Evolutionary conservation across 257 asterid species (phyloP), one percentile per base, ranked within the genome.

Genomic region (Solanum tarijense): DNA sequence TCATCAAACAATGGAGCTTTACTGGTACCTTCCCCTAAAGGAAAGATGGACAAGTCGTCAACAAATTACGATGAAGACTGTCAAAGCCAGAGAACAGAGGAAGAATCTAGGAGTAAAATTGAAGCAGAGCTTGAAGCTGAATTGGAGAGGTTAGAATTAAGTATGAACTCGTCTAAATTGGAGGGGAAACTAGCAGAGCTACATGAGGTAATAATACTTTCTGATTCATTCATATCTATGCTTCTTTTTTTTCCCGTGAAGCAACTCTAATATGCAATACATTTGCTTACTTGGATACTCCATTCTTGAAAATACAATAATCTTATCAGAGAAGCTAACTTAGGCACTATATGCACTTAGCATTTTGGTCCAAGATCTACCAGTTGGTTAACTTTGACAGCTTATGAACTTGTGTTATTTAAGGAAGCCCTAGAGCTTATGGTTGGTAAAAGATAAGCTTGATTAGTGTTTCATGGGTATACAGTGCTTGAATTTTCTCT

Each of bases 121-220:
- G 99, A 95, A 94, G 98, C 98, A 55, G 99, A 96, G 94, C 99
- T 97, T 88, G 98, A 95, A 93, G 99, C 98, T 14, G 99, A 97
- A 90, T 90, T 96, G 87, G 95, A 96, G 92, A 96, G 93, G 91
- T 88, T 97, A 93, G 98, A 94, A 90, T 89, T 94, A 27, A 96
- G 88, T 89, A 93, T 96, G 86, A 92, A 87, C 76, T 91, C 96
- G 1, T 82, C 93, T 86, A 92, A 89, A 62, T 87, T 94, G 92
- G 92, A 90, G 78, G 90, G 89, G 62, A 94, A 92, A 86, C 83
- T 90, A 21, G 88, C 93, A 78, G 86, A 90, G 72, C 76, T 89
- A 71, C 90, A 86, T 27, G 94, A 91, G 99, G 99, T 97, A 92
- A 88, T 90, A 36, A 71, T 48, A 6, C 48, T 72, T 83, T 58